phyloP scores from a whole-genome alignment of 371 early-diverging fungal genomes.

The Apophysomyces ossiformis region DNA sequence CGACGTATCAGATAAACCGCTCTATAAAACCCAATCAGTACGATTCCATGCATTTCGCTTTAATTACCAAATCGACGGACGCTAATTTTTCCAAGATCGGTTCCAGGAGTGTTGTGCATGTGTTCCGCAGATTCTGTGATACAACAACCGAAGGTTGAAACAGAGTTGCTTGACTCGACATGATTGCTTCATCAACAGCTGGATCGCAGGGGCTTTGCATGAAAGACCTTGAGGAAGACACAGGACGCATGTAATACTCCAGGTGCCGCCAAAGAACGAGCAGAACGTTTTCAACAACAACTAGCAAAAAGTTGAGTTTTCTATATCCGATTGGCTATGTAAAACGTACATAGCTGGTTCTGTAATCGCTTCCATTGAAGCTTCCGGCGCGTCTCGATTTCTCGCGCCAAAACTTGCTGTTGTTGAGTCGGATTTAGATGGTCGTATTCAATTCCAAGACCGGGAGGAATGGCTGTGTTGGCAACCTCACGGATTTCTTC shows the following conservation, averaged over 20 bases:
- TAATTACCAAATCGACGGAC: constrained; percentile 18
- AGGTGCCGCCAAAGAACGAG: constrained; percentile 44
- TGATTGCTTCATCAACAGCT: constrained; percentile 20
- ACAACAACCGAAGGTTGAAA: constrained; percentile 35
- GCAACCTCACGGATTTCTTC: constrained; percentile 39
- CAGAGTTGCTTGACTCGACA: constrained; percentile 28
- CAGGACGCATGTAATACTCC: constrained; percentile 31
- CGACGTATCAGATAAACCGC: neutral
- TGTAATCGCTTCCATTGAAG: constrained; percentile 29
- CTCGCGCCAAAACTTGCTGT: constrained; percentile 30
- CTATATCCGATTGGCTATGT: neutral
- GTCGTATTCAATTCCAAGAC: constrained; percentile 34
- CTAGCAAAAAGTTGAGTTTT: neutral
- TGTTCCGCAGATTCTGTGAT: constrained; percentile 18
- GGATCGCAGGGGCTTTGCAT: constrained; percentile 30
- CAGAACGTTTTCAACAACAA: constrained; percentile 31
- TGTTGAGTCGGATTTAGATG: constrained; percentile 37
- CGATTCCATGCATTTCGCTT: neutral
- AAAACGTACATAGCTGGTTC: constrained; percentile 26
- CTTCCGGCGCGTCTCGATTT: constrained; percentile 24
- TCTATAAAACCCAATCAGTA: neutral
- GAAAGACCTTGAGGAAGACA: constrained; percentile 14
- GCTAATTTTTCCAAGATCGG: constrained; percentile 31
- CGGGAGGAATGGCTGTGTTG: constrained; percentile 32
- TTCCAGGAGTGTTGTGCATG: constrained; percentile 20